phyloP scores from a whole-genome alignment of 202 grass and related monocot species.

The Schoenoplectus tabernaemontani region DNA sequence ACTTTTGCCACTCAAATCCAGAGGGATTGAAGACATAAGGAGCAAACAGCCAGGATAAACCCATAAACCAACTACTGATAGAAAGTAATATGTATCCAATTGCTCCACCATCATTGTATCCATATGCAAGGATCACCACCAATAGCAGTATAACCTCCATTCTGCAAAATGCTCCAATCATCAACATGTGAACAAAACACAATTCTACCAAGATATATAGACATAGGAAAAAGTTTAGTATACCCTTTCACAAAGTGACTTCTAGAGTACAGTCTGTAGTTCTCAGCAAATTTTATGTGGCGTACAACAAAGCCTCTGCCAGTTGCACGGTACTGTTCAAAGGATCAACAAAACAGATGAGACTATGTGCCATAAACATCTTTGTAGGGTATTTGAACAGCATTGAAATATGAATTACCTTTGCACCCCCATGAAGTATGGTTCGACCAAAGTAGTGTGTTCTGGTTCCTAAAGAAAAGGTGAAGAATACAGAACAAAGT shows the following conservation, averaged over 20 bases:
- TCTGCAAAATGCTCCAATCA: conserved; percentile 37
- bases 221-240: conserved; percentile 29
- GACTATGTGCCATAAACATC: conserved; percentile 10
- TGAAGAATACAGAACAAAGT: conserved; percentile 87
- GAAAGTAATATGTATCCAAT: conserved; percentile 87
- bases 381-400: conserved; percentile 4
- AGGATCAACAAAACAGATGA: conserved; percentile 15
- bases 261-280: conserved; percentile 82
- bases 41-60: conserved; percentile 87
- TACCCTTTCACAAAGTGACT: conserved; percentile 98
- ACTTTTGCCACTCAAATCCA: conserved; percentile 99
- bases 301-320: conserved; percentile 86
- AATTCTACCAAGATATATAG: neutral
- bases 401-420: conserved; percentile 33
- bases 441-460: conserved; percentile 91
- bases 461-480: conserved; percentile 88
- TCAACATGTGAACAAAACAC: conserved; percentile 2
- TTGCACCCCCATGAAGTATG: conserved; percentile 90
- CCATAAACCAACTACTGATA: conserved; percentile 95
- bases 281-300: conserved; percentile 90
- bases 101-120: conserved; percentile 74
- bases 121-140: conserved; percentile 65
- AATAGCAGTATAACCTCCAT: conserved; percentile 81
- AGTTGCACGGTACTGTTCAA: conserved; percentile 72
- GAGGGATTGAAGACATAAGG: conserved; percentile 90